phyloP scores from a whole-genome alignment of 2,329 filamentous ascomycete genomes.

The Pseudovirgaria hyperparasitica region DNA sequence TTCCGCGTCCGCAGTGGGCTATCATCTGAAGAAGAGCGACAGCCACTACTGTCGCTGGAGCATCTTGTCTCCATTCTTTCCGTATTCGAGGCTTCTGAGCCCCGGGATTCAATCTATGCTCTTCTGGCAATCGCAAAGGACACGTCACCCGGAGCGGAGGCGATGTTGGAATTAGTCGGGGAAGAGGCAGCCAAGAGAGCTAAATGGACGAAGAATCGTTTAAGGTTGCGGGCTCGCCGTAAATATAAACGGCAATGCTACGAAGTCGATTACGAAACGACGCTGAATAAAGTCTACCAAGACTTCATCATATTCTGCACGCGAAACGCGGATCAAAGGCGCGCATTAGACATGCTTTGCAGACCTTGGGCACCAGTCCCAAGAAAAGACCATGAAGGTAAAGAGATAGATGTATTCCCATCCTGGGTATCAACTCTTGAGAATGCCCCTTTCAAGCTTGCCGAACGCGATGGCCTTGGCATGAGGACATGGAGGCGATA shows the following conservation, averaged over 20 bases:
- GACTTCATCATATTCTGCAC: slow-evolving; percentile 25
- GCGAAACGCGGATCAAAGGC: slow-evolving; percentile 7
- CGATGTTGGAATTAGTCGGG: slow-evolving; percentile 1
- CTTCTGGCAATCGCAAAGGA: slow-evolving; percentile 24
- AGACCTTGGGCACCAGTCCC: slow-evolving; percentile 22
- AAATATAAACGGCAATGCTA: slow-evolving; percentile 10
- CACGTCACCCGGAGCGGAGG: slow-evolving; percentile 9
- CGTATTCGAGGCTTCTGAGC: slow-evolving; percentile 16
- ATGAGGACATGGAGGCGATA: slow-evolving; percentile 18
- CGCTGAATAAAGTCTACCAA: slow-evolving; percentile 19
- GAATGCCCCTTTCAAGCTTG: slow-evolving; percentile 13
- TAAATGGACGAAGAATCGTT: slow-evolving; percentile 9
- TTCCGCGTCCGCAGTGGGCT: slow-evolving; percentile 13
- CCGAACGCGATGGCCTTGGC: slow-evolving; percentile 9
- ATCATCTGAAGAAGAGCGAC: slow-evolving; percentile 2
- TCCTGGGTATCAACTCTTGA: slow-evolving; percentile 17
- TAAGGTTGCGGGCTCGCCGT: neutral
- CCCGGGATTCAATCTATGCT: slow-evolving; percentile 22
- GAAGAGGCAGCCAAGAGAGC: slow-evolving; percentile 5
- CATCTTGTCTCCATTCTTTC: slow-evolving; percentile 22
- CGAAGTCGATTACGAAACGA: slow-evolving; percentile 18
- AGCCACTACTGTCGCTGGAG: slow-evolving; percentile 19
- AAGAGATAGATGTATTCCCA: slow-evolving; percentile 9
- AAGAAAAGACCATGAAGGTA: slow-evolving; percentile 2
- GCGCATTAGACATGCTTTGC: slow-evolving; percentile 26